These are phyloP conservation scores for Komagataea norvegica DNA, from an alignment of 1,139 yeast species.

Conservation along the genomic window DNA sequence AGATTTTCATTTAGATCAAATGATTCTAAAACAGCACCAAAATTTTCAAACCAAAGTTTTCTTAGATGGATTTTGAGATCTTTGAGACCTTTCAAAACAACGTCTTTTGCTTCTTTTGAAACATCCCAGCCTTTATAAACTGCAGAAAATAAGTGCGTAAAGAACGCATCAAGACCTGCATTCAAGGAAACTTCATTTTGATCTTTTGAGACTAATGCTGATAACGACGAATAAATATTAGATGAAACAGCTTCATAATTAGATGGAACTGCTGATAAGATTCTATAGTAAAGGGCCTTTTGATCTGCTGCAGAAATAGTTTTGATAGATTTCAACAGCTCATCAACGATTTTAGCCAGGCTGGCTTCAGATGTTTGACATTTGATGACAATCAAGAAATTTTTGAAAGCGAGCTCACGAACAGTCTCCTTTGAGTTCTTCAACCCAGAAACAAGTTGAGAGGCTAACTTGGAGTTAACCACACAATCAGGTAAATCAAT, in stretches of 20 bases:
- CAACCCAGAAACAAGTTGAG: conserved; percentile 58
- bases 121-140: conserved; percentile 10
- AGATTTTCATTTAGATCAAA: conserved; percentile 21
- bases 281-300: conserved; percentile 44
- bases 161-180: conserved; percentile 47
- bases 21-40: conserved; percentile 35
- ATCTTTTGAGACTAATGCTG: conserved; percentile 61
- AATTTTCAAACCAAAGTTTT: conserved; percentile 60
- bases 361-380: conserved; percentile 22
- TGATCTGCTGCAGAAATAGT: conserved; percentile 64
- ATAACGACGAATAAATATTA: conserved; percentile 40
- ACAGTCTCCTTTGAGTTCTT: conserved; percentile 69
- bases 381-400: conserved; percentile 32
- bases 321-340: conserved; percentile 54
- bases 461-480: conserved; percentile 46
- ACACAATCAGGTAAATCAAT: conserved; percentile 38
- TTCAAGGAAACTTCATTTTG: conserved; percentile 63
- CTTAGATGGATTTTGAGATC: conserved; percentile 63
- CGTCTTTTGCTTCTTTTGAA: conserved; percentile 17
- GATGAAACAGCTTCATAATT: conserved; percentile 28
- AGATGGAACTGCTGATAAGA: conserved; percentile 34
- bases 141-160: conserved; percentile 35
- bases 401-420: conserved; percentile 47
- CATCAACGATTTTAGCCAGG: conserved; percentile 39
- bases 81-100: conserved; percentile 51